Evolutionary conservation across 306 rosid genomes (phyloP).

Genomic region (Bauhinia variegata): DNA sequence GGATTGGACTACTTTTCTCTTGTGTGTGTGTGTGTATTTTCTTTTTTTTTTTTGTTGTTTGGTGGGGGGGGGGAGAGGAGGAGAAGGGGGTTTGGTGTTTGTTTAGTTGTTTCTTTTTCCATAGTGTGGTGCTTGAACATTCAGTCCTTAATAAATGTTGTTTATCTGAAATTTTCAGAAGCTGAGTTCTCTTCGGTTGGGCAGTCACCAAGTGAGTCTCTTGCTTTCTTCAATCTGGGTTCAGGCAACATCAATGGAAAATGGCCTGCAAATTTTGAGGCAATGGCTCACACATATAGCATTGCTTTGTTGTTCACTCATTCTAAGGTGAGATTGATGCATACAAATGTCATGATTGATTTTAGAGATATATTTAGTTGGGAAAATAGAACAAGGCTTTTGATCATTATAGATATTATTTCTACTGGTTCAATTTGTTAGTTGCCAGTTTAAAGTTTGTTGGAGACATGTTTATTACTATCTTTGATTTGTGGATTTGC

Average conservation of each 20-base stretch:
- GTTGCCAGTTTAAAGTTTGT: conserved; percentile 4
- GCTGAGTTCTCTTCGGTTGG: conserved; percentile 74
- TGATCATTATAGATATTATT: conserved; percentile 2
- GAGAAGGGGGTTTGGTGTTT: conserved; percentile 1
- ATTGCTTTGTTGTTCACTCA: conserved; percentile 75
- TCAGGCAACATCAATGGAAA: conserved; percentile 87
- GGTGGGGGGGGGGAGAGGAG: neutral
- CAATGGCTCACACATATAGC: conserved; percentile 86
- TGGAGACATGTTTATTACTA: neutral
- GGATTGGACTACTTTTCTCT: neutral
- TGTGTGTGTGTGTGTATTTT: no score
- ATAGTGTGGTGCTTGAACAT: conserved; percentile 1
- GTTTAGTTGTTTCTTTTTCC: conserved; percentile 6
- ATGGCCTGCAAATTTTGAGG: conserved; percentile 78
- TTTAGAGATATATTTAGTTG: conserved; percentile 22
- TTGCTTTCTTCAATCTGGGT: no score
- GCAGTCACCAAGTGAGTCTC: conserved; percentile 93
- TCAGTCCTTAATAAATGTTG: conserved; percentile 27
- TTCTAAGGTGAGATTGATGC: conserved; percentile 69
- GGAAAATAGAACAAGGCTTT: conserved; percentile 12
- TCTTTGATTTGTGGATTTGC: conserved; percentile 1
- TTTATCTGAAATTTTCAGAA: conserved; percentile 57
- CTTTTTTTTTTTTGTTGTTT: neutral
- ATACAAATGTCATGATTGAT: conserved; percentile 28
- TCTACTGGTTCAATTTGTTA: neutral